A percentile compares a stretch with the other conserved stretches of the same genome.
Evolutionary conservation across 2,329 filamentous ascomycete genomes (phyloP).

Genomic region (Mycogone perniciosa): DNA sequence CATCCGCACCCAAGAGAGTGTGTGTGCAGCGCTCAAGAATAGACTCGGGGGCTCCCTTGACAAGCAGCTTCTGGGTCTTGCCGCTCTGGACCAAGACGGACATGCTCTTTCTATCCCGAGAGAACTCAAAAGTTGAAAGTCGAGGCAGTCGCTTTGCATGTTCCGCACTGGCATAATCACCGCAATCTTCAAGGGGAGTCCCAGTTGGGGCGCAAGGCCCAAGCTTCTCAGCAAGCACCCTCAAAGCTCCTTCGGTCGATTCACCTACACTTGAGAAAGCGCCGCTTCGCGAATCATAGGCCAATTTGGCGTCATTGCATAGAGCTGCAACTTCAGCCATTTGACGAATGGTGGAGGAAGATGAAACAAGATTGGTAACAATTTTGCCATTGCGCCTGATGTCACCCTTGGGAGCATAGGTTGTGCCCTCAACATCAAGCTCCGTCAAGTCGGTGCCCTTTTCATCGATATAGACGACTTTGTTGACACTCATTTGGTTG

Average conservation of each 20-base stretch:
- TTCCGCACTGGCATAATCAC: conserved; percentile 76
- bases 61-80: conserved; percentile 70
- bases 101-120: conserved; percentile 97
- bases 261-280: conserved; percentile 82
- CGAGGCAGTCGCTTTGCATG: conserved; percentile 73
- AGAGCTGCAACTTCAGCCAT: conserved; percentile 67
- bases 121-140: conserved; percentile 91
- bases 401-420: conserved; percentile 76
- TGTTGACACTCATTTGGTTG: conserved; percentile 98
- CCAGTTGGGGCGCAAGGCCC: conserved; percentile 64
- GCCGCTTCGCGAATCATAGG: conserved; percentile 70
- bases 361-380: conserved; percentile 60
- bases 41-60: conserved; percentile 94
- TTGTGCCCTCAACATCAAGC: conserved; percentile 85
- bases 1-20: conserved; percentile 68
- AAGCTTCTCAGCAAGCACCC: conserved; percentile 89
- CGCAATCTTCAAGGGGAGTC: conserved; percentile 52
- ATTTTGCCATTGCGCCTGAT: conserved; percentile 63
- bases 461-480: conserved; percentile 76
- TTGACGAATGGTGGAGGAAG: conserved; percentile 71
- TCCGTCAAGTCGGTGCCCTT: conserved; percentile 71
- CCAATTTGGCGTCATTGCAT: conserved; percentile 83
- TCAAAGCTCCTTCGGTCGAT: conserved; percentile 87
- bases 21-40: conserved; percentile 89
- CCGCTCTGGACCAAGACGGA: conserved; percentile 78